Evolutionary conservation across 345 rosid species (phyloP).

Genomic region (Rubroshorea leprosula): DNA sequence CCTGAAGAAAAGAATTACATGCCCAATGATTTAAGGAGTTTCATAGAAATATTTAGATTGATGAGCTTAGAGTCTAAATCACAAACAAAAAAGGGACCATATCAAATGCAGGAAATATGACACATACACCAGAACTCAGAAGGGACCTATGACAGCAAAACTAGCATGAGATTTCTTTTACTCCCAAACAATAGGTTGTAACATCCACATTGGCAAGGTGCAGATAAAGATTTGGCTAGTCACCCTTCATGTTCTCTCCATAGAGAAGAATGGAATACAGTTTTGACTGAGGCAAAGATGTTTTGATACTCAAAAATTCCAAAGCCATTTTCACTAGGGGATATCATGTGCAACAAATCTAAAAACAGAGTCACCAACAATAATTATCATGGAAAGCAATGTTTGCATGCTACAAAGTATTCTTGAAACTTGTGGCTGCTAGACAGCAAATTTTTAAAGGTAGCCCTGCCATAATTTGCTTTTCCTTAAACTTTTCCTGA

Average conservation of each 20-base stretch:
- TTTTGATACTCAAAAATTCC: not conserved
- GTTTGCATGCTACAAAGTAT: not conserved
- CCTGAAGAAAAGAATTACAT: constrained; percentile 38
- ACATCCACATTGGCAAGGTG: too few relatives aligned
- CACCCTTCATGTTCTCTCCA: too few relatives aligned
- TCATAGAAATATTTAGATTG: not conserved
- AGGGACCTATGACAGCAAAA: too few relatives aligned
- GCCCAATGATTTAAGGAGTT: not conserved
- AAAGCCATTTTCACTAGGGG: not conserved
- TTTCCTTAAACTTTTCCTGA: not conserved
- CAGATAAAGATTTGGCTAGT: too few relatives aligned
- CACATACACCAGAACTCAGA: too few relatives aligned
- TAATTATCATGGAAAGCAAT: not conserved
- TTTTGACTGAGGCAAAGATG: not conserved
- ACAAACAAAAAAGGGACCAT: not conserved
- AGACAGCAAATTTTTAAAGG: too few relatives aligned
- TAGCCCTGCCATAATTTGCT: too few relatives aligned
- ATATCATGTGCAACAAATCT: too few relatives aligned
- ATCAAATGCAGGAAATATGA: too few relatives aligned
- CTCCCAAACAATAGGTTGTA: too few relatives aligned
- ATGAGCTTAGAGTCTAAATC: not conserved
- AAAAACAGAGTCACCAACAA: not conserved
- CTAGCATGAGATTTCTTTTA: too few relatives aligned
- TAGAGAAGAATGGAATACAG: too few relatives aligned
- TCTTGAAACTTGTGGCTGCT: not conserved